Base-by-base conservation (phyloP, 2,329 filamentous ascomycete species). In the Alternaria sp. region DNA sequence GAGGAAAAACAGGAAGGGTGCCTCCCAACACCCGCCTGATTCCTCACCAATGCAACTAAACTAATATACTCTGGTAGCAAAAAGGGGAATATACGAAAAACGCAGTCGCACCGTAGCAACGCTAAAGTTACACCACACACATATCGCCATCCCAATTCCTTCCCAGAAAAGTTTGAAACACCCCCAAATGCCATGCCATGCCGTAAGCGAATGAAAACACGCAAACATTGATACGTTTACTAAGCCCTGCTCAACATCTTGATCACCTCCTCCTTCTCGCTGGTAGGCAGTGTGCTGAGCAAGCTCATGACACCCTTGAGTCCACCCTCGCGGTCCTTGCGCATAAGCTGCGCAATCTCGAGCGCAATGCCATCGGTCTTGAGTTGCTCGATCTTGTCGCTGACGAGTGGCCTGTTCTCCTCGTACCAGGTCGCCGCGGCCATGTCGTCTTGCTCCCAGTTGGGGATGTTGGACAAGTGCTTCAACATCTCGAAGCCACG, bases 351-450 rank as follows among this genome's bases (percentile, higher is more conserved):
- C 8, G 92, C 90, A 69, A 93, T 87, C 72, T 92, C 89, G 58
- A 85, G 84, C 6, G 89, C 87, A 28, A 91, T 85, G 43, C 88
- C 86, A 62, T 97, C 92, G 5, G 87, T 86, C 86, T 93, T 95
- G 74, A 98, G 85, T 12, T 85, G 82, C 79, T 97, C 93, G 28
- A 98, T 88, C 87, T 95, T 97, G 65, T 90, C 87, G 65, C 91
- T 86, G 52, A 99, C 89, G 41, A 84, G 82, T 85, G 94, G 92
- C 76, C 92, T 86, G 83, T 98, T 95, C 82, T 94, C 90, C 85
- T 99, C 95, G 78, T 97, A 98, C 95, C 95, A 99, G 71, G 90
- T 86, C 4, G 94, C 92, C 28, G 97, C 95, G 68, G 89, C 90
- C 71, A 88, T 88, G 79, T 99, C 95, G 65, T 92, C 89, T 60